Conservation (phyloP, 2,329 filamentous ascomycete species). For the Trichoderma sp. region DNA sequence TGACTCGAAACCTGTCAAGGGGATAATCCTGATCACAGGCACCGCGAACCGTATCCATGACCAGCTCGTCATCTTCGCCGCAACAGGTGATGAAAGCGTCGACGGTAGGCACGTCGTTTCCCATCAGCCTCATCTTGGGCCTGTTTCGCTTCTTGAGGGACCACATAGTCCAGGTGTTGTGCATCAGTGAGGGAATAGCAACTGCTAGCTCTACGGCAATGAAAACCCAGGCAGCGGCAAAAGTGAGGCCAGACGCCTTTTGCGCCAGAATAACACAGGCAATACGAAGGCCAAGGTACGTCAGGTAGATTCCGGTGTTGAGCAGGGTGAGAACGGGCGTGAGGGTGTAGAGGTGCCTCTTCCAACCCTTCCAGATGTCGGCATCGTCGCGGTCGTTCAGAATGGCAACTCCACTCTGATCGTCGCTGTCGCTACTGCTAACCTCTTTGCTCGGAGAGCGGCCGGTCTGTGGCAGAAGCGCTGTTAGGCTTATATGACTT, state of each 20-base stretch:
- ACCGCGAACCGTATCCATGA: conserved; percentile 60
- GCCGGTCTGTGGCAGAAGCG: conserved; percentile 42
- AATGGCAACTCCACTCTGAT: conserved; percentile 43
- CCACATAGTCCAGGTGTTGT: conserved; percentile 62
- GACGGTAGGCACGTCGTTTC: conserved; percentile 56
- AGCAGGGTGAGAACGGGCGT: conserved; percentile 46
- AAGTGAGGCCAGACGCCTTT: conserved; percentile 44
- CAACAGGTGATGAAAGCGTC: conserved; percentile 63
- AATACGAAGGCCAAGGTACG: conserved; percentile 57
- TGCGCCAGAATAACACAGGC: conserved; percentile 58
- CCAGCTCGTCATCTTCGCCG: conserved; percentile 58
- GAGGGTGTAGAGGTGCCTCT: conserved; percentile 45
- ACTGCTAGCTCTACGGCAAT: conserved; percentile 58
- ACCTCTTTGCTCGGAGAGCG: conserved; percentile 41
- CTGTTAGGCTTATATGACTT: conserved; percentile 48
- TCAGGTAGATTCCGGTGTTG: conserved; percentile 49
- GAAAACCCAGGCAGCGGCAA: conserved; percentile 60
- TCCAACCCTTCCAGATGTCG: conserved; percentile 53
- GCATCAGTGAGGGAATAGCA: conserved; percentile 58
- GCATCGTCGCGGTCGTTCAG: conserved; percentile 49
- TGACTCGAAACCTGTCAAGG: conserved; percentile 54
- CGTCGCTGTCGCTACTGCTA: conserved; percentile 37
- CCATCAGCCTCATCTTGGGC: conserved; percentile 57
- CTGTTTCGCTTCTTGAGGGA: conserved; percentile 58
- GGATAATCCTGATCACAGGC: conserved; percentile 61